A percentile compares a stretch with the other conserved stretches of the same genome.
Evolutionary conservation across 1,284 basidiomycete genomes (phyloP).

Genomic region (Takashimella koratensis): DNA sequence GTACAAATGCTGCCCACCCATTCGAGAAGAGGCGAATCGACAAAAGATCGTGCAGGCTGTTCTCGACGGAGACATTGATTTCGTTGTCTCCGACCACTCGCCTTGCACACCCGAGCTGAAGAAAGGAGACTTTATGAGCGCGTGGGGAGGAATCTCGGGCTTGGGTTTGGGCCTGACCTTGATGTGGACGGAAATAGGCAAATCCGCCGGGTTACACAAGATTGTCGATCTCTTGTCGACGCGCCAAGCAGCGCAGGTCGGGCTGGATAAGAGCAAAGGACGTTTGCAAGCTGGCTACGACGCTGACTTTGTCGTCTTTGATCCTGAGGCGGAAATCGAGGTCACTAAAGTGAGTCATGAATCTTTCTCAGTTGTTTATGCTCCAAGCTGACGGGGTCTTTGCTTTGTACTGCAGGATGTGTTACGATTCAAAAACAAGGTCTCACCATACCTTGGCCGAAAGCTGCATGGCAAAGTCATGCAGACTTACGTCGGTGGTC

Average conservation of each 20-base stretch:
- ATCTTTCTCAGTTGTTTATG: background rate
- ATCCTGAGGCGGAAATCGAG: constrained; percentile 61
- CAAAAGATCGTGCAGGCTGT: constrained; percentile 75
- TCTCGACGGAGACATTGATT: constrained; percentile 75
- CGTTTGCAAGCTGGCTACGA: constrained; percentile 66
- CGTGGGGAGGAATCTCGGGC: constrained; percentile 90
- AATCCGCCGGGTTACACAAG: constrained; percentile 57
- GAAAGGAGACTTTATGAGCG: constrained; percentile 72
- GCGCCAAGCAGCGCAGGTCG: constrained; percentile 71
- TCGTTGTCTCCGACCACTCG: constrained; percentile 88
- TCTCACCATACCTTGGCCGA: constrained; percentile 79
- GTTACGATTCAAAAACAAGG: constrained; percentile 85
- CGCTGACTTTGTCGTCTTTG: constrained; percentile 81
- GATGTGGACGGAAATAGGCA: constrained; percentile 69
- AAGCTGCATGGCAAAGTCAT: constrained; percentile 66
- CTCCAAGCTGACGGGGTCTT: background rate
- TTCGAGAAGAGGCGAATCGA: constrained; percentile 68
- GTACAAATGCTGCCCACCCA: constrained; percentile 89
- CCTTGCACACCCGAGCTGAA: constrained; percentile 82
- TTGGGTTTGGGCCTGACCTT: constrained; percentile 81
- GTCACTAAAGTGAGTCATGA: constrained; percentile 53
- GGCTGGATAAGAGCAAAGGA: constrained; percentile 67
- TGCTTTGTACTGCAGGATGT: constrained; percentile 55
- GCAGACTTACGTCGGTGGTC: constrained; percentile 72
- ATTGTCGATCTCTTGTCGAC: constrained; percentile 70